phyloP scores from a whole-genome alignment of 768 basidiomycete species.

The Boletellus emodensis region DNA sequence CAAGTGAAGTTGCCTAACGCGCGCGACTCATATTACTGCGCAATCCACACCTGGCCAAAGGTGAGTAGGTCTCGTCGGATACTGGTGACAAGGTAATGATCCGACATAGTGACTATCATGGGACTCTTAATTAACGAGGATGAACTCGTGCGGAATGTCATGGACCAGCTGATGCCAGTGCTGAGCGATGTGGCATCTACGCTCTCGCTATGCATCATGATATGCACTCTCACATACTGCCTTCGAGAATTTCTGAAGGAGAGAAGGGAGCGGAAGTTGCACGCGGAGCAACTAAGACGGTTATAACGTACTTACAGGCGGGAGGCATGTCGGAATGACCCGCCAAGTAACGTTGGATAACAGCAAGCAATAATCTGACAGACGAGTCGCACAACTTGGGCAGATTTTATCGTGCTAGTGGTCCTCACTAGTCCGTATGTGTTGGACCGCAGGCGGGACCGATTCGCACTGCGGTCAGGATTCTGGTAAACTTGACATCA shows the following conservation, averaged over 20 bases:
- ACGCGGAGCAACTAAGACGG: conserved; percentile 15
- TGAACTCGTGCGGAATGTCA: conserved; percentile 4
- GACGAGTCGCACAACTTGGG: background rate
- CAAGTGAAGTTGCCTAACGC: too few species aligned
- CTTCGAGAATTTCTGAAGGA: conserved; percentile 16
- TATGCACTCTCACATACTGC: conserved; percentile 17
- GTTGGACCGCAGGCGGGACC: too few species aligned
- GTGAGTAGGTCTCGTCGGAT: background rate
- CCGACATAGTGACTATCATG: conserved; percentile 12
- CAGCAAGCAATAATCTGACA: background rate
- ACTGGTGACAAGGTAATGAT: background rate
- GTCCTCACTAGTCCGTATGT: too few species aligned
- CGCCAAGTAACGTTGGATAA: background rate
- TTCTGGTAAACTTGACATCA: too few species aligned
- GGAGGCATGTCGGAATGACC: background rate
- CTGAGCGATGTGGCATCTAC: background rate
- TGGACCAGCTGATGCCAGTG: conserved; percentile 15
- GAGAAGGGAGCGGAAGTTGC: conserved; percentile 15
- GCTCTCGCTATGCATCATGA: conserved; percentile 8
- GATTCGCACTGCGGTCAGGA: too few species aligned
- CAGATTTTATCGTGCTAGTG: too few species aligned
- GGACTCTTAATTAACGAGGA: conserved; percentile 19
- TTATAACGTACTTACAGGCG: background rate
- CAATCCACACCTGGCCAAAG: background rate
- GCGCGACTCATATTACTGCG: background rate